Base-by-base conservation (phyloP, 257 asterid species). In the Penstemon eatonii region DNA sequence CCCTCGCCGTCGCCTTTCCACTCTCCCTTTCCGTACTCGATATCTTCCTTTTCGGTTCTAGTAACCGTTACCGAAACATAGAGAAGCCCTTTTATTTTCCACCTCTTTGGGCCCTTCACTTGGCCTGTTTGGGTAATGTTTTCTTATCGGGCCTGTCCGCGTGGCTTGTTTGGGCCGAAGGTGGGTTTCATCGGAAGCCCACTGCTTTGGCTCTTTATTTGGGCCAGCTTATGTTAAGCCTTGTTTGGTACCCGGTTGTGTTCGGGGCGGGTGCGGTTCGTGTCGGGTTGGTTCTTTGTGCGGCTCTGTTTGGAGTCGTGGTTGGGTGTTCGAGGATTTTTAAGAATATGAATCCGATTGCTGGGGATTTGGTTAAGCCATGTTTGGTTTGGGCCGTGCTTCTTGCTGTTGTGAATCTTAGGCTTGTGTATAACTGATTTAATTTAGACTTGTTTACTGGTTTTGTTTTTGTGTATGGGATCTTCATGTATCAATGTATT, bases 161-260 rank as follows among this genome's bases (percentile, higher is more conserved):
- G 7, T 94, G 98, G 97, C 88, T 94, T 0, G 91, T 94, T 0
- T 94, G 97, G 98, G 97, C 90, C 4, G 98, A 87, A 0, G 96
- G 98, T 4, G 98, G 99, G 11, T 91, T 91, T 68, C 99, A 91
- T 62, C 80, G 82, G 19, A 64, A 77, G 18, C 96, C 96, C 7
- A 63, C 45, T 5, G 90, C 96, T 3, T 62, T 94, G 73, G 54
- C 50, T 8, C 73, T 90, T 5, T 94, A 88, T 66, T 43, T 87
- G 63, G 70, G 80, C 4, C 96, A 91, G 82, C 65, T 91, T 1
- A 74, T 53, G 6, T 68, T 91, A 1, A 68, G 95, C 52, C 81
- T 89, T 11, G 84, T 81, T 0, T 94, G 99, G 99, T 85, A 87
- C 76, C 96, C 97, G 15, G 81, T 89, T 1, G 99, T 94, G 63